Base-by-base conservation (phyloP, 768 basidiomycete species). In the Termitomyces sp. region DNA sequence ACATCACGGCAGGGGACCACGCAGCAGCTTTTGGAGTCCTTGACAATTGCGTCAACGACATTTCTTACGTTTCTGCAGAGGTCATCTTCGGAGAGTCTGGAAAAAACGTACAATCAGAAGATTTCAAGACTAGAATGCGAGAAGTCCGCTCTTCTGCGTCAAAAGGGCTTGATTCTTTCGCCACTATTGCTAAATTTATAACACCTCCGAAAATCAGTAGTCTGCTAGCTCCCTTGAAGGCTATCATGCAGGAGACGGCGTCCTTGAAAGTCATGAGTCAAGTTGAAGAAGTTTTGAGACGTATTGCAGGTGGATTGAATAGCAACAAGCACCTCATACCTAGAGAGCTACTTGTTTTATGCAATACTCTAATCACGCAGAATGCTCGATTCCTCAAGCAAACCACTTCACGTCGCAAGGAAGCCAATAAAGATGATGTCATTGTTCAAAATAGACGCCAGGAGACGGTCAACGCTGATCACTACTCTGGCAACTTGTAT, bases 41-140 rank as follows among this genome's bases (percentile, higher is more conserved):
- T 1, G 95, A 98, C 63, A 79, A 80, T 16, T 88, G 88, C 62
- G 87, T 94, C 20, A 82, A 83, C 47, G 89, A 93, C 63, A 78
- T 95, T 8, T 87, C 91, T 0, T 83, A 89, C 67, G 75, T 98
- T 57, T 87, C 90, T 16, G 86, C 87, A 0, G 94, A 93, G 67
- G 96, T 98, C 54, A 83, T 98, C 54, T 98, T 98, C 64, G 96
- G 96, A 30, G 87, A 95, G 69, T 95, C 95, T 1, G 91, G 90
- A 15, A 91, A 91, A 70, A 93, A 98, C 66, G 87, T 91, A 0
- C 84, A 87, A 58, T 79, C 88, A 3, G 93, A 95, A 65, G 95
- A 88, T 27, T 98, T 96, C 84, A 93, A 88, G 75, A 95, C 94
- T 18, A 95, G 91, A 72, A 91, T 94, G 85, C 83, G 90, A 22